A percentile compares a stretch with the other conserved stretches of the same genome.
Conservation (phyloP, 2,329 filamentous ascomycete species). For the Lachnellula subtilissima region DNA sequence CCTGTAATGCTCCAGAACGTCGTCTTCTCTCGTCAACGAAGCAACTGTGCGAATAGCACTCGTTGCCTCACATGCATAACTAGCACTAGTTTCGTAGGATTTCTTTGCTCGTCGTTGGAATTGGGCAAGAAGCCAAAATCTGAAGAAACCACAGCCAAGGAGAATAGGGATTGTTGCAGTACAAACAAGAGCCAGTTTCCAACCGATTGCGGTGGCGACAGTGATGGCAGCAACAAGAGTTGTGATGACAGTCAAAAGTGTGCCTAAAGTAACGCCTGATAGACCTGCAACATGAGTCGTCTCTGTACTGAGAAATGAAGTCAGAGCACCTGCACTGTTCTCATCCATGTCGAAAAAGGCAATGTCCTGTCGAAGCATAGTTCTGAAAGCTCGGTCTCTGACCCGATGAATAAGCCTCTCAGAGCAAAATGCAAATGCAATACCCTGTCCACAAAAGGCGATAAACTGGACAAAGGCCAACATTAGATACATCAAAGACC, state of each 20-base stretch:
- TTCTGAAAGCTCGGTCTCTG: slow-evolving; percentile 75
- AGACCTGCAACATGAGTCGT: slow-evolving; percentile 85
- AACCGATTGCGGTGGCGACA: slow-evolving; percentile 70
- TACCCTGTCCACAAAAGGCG: slow-evolving; percentile 62
- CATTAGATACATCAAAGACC: slow-evolving; percentile 85
- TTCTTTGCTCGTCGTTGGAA: slow-evolving; percentile 76
- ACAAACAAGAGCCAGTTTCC: slow-evolving; percentile 84
- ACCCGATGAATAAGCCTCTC: slow-evolving; percentile 80
- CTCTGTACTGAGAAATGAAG: slow-evolving; percentile 82
- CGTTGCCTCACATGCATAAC: slow-evolving; percentile 88
- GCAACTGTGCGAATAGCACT: slow-evolving; percentile 92
- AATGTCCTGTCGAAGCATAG: slow-evolving; percentile 89
- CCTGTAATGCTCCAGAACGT: slow-evolving; percentile 72
- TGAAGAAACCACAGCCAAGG: slow-evolving; percentile 76
- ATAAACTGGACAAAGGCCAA: slow-evolving; percentile 70
- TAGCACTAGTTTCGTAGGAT: slow-evolving; percentile 75
- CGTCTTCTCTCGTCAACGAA: slow-evolving; percentile 78
- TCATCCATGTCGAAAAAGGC: slow-evolving; percentile 85
- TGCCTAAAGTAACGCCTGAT: slow-evolving; percentile 81
- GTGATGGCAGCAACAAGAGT: slow-evolving; percentile 72
- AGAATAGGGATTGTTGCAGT: slow-evolving; percentile 73
- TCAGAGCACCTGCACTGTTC: slow-evolving; percentile 84
- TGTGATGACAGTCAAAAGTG: slow-evolving; percentile 72
- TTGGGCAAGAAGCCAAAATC: slow-evolving; percentile 76
- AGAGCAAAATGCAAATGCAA: slow-evolving; percentile 79